A percentile compares a stretch with the other conserved stretches of the same genome.
Evolutionary conservation across 2,329 filamentous ascomycete genomes (phyloP).

Genomic region (Colletotrichum sansevieriae): DNA sequence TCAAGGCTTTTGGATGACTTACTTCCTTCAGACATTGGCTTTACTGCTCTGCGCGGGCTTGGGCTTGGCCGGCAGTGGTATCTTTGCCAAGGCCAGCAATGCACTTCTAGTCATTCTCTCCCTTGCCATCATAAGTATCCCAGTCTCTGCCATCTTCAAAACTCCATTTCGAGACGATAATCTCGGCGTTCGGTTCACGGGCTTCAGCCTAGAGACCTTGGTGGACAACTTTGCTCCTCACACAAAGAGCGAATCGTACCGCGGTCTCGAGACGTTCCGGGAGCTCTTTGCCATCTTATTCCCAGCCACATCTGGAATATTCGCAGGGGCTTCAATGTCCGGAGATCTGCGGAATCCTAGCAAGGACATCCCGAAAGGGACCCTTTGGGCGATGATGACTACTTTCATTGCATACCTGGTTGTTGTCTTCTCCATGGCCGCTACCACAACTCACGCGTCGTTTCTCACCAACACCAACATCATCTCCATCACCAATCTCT

Average conservation of each 20-base stretch:
- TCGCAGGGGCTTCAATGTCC: conserved; percentile 88
- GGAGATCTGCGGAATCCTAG: conserved; percentile 87
- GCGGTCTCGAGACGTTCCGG: conserved; percentile 78
- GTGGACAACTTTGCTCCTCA: conserved; percentile 81
- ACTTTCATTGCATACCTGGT: conserved; percentile 83
- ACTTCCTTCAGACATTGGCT: conserved; percentile 80
- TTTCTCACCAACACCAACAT: conserved; percentile 83
- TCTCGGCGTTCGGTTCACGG: conserved; percentile 81
- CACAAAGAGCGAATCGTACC: conserved; percentile 71
- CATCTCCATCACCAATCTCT: conserved; percentile 85
- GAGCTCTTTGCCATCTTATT: conserved; percentile 90
- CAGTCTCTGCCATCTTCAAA: conserved; percentile 78
- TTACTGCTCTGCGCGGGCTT: conserved; percentile 79
- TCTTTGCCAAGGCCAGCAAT: conserved; percentile 86
- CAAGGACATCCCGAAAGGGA: conserved; percentile 87
- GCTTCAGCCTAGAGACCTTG: conserved; percentile 78
- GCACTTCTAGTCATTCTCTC: conserved; percentile 78
- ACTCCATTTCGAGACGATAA: conserved; percentile 74
- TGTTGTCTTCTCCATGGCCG: conserved; percentile 83
- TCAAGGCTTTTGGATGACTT: conserved; percentile 81
- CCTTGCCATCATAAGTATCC: conserved; percentile 83
- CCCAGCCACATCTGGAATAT: conserved; percentile 72
- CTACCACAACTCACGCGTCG: conserved; percentile 79
- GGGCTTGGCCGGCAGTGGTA: conserved; percentile 82
- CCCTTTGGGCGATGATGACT: conserved; percentile 79